Base-by-base conservation (phyloP, 176 grass and related monocot genomes). In the Hyparrhenia diplandra region DNA sequence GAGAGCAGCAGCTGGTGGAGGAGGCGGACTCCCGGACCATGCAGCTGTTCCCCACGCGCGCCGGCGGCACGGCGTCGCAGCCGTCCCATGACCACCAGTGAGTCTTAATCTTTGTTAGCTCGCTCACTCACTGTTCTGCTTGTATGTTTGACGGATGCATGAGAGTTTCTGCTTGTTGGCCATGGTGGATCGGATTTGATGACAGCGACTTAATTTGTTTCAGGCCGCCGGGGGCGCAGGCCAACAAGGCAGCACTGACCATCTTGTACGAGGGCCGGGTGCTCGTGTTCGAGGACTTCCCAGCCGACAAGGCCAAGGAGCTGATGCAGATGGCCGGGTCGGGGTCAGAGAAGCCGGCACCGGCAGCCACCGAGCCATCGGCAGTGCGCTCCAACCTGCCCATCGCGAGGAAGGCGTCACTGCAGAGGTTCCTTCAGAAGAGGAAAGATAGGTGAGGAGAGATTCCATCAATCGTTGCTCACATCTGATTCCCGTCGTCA, bases 351-450 rank as follows among this genome's bases (percentile, higher is more conserved):
- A 47, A 13, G 47, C 23, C 25, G 16, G n/a, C n/a, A n/a, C n/a
- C n/a, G n/a, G 43, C 43, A 62, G 40, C 76, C 1, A 21, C 69
- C 47, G 67, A 75, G 40, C 39, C 77, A 10, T 25, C 77, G 9
- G 78, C 61, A 10, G 8, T 24, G 32, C 32, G 59, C 37, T 17
- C 64, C 24, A 83, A 96, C 67, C 47, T 92, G 78, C 90, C 93
- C 11, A 86, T 96, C 55, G 86, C 88, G 20, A 90, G 90, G 73
- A 92, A 89, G 77, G 87, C 55, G 13, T 94, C 92, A 0, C 89
- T 94, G 49, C 84, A 90, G 57, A 63, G 90, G 49, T 93, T 97
- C 83, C 52, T 93, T 6, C 80, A 88, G 58, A 97, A 97, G 85
- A 90, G 93, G 85, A 97, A 93, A 83, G 67, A 91, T 16, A 86